Base-by-base conservation (phyloP, 1,284 basidiomycete genomes). In the Microstroma glucosiphilum region DNA sequence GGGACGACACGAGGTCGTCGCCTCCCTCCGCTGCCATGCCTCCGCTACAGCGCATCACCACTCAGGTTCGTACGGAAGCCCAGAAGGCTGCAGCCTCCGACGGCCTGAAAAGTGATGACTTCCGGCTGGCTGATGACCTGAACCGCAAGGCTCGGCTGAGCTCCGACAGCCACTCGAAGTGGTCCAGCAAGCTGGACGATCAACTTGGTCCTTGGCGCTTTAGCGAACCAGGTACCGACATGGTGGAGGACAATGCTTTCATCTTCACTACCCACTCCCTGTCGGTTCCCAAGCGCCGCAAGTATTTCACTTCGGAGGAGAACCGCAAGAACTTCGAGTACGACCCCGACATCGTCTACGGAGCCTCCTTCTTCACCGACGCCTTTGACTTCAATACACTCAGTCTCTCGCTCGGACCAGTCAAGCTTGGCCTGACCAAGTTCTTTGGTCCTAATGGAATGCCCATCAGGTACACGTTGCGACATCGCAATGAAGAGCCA, bases 161-260 rank as follows among this genome's bases (percentile, higher is more conserved):
- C 46, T 48, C 46, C 17, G 46, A 48, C n/a, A 25, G n/a, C 26
- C 6, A 23, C 19, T 2, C 26, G 8, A 54, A 40, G 43, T 13
- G 46, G 48, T 6, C 26, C n/a, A 64, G 65, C 15, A 65, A 67
- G 67, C 66, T 74, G 26, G 73, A 75, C 53, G 69, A 72, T 11
- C 61, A 72, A 66, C 65, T 81, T 0, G 81, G 81, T 7, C 78
- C 80, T 0, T 81, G 77, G 79, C 73, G 80, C 43, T 82, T 81
- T 57, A 64, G 69, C 1, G 77, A 80, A 56, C 76, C 78, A 4
- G 69, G 67, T 0, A 70, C 76, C 2, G 81, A 82, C 63, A 76
- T 80, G 61, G 69, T 80, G 42, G 81, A 82, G 66, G 81, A 81
- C 71, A 80, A 81, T 56, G 77, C 76, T 0, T 82, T 82, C 61